Evolutionary conservation across 495 filamentous ascomycete species (phyloP), one percentile per base, ranked within the genome.

Genomic region (Penicillium atrosanguineum): DNA sequence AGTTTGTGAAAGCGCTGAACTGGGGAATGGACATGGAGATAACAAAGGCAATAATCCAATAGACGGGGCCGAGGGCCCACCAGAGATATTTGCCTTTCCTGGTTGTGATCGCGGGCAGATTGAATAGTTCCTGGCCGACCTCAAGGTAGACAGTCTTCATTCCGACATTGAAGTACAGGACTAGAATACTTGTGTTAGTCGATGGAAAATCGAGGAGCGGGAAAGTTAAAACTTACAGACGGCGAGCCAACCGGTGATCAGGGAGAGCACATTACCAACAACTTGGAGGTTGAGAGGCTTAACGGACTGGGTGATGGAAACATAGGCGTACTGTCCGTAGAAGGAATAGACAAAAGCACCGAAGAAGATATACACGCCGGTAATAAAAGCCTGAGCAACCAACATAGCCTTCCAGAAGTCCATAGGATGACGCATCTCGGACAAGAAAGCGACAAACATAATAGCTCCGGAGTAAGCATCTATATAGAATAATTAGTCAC

Each of bases 401-500:
- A 81, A 60, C 48, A 85, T 62, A 6, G 73, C 79, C 64, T 84
- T 85, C 76, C 77, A 81, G 66, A 86, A 86, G 53, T 86, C 83
- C 56, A 68, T 69, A 1, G 82, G 82, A 36, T 77, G 75, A 8
- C 82, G 77, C 81, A 85, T 87, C 67, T 88, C 85, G 18, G 83
- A 74, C 56, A 86, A 67, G 67, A 88, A 86, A 51, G 83, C 83
- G 46, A 82, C 74, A 65, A 86, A 88, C 31, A 86, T 34, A 16
- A 62, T 21, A 37, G 59, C 62, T 57, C 80, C 69, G 4, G 76
- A 74, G 37, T 82, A 83, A 21, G 79, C 52, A 58, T 34, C 31
- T 34, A 12, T 14, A 14, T 12, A 34, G 12, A 14, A 0, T 3
- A 14, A 15, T 34, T 34, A 34, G 12, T 34, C 31, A 34, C 31